These are phyloP conservation scores for Biancaea sappan DNA, from an alignment of 306 rosid genomes.

Conservation along the genomic window DNA sequence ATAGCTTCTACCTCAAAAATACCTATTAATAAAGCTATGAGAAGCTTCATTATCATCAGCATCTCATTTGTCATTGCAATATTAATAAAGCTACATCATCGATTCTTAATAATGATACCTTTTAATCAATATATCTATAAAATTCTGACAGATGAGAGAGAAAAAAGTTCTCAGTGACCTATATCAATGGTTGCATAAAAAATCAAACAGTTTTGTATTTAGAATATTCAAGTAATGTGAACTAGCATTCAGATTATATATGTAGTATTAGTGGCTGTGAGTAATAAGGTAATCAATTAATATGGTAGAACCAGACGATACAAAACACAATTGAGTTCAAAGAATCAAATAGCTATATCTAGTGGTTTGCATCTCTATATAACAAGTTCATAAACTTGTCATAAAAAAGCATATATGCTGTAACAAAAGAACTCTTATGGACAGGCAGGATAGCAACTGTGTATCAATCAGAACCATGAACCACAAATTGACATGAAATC, in stretches of 20 bases:
- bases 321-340: slow-evolving; percentile 11
- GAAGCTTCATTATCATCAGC: neutral
- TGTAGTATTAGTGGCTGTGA: neutral
- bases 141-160: neutral
- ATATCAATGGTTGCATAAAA: neutral
- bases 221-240: neutral
- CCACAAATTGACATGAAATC: neutral
- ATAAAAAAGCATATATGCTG: no score
- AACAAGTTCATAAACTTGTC: no score
- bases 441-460: no score
- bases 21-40: slow-evolving; percentile 50
- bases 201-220: neutral
- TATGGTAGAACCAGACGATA: slow-evolving; percentile 24
- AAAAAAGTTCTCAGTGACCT: neutral
- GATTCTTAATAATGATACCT: neutral
- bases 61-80: neutral
- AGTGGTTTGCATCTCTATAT: neutral
- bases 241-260: neutral
- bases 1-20: slow-evolving; percentile 92
- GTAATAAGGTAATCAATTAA: slow-evolving; percentile 12
- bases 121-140: neutral
- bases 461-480: neutral
- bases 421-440: no score
- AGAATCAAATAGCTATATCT: neutral
- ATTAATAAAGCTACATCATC: neutral